phyloP scores from a whole-genome alignment of 2,329 filamentous ascomycete genomes.

The Orbilia oligospora region DNA sequence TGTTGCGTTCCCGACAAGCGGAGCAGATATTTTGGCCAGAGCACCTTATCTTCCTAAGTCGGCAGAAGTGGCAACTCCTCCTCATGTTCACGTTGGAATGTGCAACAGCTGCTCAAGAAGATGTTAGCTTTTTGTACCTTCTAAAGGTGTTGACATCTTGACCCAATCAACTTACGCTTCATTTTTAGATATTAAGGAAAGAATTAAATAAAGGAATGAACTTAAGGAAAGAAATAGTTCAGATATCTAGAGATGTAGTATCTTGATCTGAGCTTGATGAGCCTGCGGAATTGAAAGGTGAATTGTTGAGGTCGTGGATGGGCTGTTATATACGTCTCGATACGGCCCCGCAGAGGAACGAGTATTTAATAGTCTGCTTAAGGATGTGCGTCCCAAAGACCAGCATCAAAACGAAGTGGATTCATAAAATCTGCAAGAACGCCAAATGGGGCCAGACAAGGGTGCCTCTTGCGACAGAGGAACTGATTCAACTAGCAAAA shows the following conservation, averaged over 20 bases:
- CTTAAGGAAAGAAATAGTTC: slow-evolving; percentile 51
- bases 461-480: slow-evolving; percentile 51
- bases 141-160: not conserved
- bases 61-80: slow-evolving; percentile 62
- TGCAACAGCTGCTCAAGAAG: slow-evolving; percentile 39
- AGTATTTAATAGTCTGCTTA: slow-evolving; percentile 43
- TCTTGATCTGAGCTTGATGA: slow-evolving; percentile 48
- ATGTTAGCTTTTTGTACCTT: slow-evolving; percentile 26
- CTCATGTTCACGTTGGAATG: slow-evolving; percentile 59
- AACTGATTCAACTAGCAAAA: slow-evolving; percentile 51
- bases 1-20: slow-evolving; percentile 61
- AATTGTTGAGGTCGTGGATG: slow-evolving; percentile 57
- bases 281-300: slow-evolving; percentile 55
- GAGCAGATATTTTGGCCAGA: slow-evolving; percentile 60
- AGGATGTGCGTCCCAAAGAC: slow-evolving; percentile 45
- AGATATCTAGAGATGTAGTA: slow-evolving; percentile 55
- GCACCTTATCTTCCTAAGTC: slow-evolving; percentile 61
- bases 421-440: slow-evolving; percentile 52
- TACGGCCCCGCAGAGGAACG: slow-evolving; percentile 55
- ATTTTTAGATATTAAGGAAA: slow-evolving; percentile 58
- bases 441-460: slow-evolving; percentile 38
- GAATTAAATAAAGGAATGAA: slow-evolving; percentile 50
- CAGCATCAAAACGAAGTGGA: slow-evolving; percentile 49
- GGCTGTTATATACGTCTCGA: slow-evolving; percentile 60
- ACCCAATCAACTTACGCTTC: slow-evolving; percentile 55